phyloP scores from a whole-genome alignment of 2,329 filamentous ascomycete species.

The Fusarium zealandicum region DNA sequence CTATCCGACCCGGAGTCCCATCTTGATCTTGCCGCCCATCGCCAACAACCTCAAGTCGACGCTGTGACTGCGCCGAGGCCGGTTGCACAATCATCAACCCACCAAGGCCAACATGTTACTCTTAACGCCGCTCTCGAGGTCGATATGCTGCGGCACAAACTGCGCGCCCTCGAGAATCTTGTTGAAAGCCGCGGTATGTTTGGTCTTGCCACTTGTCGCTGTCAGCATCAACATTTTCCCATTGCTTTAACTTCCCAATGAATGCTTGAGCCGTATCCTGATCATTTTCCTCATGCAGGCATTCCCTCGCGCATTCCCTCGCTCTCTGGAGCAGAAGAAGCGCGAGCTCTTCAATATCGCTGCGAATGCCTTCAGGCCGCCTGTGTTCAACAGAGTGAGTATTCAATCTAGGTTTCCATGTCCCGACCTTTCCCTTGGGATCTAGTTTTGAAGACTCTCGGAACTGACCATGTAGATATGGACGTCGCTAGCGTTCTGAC shows the following conservation, averaged over 20 bases:
- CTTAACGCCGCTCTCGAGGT: slow-evolving; percentile 59
- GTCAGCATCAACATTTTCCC: slow-evolving; percentile 16
- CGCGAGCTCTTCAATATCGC: slow-evolving; percentile 62
- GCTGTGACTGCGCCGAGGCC: slow-evolving; percentile 61
- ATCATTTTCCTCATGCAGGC: slow-evolving; percentile 34
- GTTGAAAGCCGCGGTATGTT: slow-evolving; percentile 58
- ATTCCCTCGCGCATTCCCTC: slow-evolving; percentile 48
- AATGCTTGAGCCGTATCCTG: slow-evolving; percentile 22
- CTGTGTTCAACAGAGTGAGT: slow-evolving; percentile 51
- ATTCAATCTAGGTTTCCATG: background rate
- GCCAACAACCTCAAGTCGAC: slow-evolving; percentile 56
- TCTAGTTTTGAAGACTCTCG: background rate
- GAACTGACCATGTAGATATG: slow-evolving; percentile 42
- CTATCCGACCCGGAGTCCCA: slow-evolving; percentile 44
- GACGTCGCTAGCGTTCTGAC: slow-evolving; percentile 45
- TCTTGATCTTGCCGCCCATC: slow-evolving; percentile 44
- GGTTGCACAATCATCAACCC: slow-evolving; percentile 55
- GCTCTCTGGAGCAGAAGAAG: slow-evolving; percentile 64
- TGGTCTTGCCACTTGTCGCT: slow-evolving; percentile 19
- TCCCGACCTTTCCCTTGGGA: background rate
- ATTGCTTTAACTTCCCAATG: slow-evolving; percentile 6
- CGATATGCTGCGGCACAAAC: slow-evolving; percentile 63
- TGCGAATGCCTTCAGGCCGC: slow-evolving; percentile 65
- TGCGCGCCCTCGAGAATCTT: slow-evolving; percentile 57
- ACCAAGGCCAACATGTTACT: slow-evolving; percentile 56